Evolutionary conservation across 192 early-diverging fungal genomes (phyloP), one percentile per base, ranked within the genome.

Genomic region (Martensiomyces pterosporus): DNA sequence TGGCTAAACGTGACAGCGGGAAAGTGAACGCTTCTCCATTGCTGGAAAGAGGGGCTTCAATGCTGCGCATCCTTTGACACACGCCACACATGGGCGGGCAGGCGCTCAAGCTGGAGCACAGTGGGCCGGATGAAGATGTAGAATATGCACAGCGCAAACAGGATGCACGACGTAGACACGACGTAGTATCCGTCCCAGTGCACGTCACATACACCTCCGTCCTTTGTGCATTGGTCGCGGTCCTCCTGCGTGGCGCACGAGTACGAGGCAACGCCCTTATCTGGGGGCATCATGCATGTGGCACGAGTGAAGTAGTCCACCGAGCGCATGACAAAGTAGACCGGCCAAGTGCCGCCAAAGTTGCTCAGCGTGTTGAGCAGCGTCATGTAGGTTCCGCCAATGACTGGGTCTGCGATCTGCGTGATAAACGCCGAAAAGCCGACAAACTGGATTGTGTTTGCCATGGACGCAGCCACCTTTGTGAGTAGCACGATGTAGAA

Each of bases 321-420:
- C 0, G 91, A 81, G 55, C 89, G 80, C 43, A 98, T 77, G 13
- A 98, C 83, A 79, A 97, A 93, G 72, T 85, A 95, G 19, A 87
- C 81, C 0, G 93, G 91, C 96, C 92, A 97, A 5, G 93, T 98
- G 22, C 96, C 96, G 36, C 94, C 96, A 63, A 98, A 88, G 67
- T 98, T 98, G 55, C 84, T 88, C 45, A 97, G 64, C 1, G 96
- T 98, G 60, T 95, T 94, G 29, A 98, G 76, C 44, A 92, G 78
- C 54, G 86, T 88, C 86, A 88, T 88, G 36, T 90, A 90, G 4
- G 88, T 88, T 24, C 88, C 88, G 47, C 93, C 96, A 53, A 99
- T 96, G 21, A 87, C 63, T 5, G 96, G 96, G 60, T 99, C 96
- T 4, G 88, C 89, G 44, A 99, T 94, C 64, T 85, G 84, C 3